These are phyloP conservation scores for Corchorus capsularis DNA, from an alignment of 345 rosid genomes.

Conservation along the genomic window DNA sequence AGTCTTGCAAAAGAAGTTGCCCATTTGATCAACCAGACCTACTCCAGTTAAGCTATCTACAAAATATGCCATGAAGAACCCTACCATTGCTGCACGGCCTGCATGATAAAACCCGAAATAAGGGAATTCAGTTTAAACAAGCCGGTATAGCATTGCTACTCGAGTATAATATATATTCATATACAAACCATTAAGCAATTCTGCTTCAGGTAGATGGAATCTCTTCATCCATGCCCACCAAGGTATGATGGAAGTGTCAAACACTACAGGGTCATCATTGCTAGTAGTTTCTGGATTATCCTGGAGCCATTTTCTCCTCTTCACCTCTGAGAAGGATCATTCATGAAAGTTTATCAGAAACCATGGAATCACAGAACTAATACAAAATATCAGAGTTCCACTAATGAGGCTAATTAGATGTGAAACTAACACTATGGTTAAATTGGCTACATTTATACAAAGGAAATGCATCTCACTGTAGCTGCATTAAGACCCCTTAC, in stretches of 20 bases:
- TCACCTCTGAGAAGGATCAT: slow-evolving; percentile 65
- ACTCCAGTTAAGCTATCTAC: slow-evolving; percentile 95
- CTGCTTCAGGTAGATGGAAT: slow-evolving; percentile 93
- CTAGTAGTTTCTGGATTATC: slow-evolving; percentile 75
- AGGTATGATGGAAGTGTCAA: slow-evolving; percentile 83
- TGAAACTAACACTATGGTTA: background rate
- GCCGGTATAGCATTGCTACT: background rate
- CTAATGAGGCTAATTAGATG: background rate
- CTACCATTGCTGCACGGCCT: slow-evolving; percentile 98
- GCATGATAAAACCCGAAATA: slow-evolving; percentile 24
- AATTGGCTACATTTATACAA: too few species aligned
- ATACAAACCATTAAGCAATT: slow-evolving; percentile 74
- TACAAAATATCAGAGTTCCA: background rate
- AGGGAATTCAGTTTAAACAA: background rate
- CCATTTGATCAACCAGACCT: slow-evolving; percentile 97
- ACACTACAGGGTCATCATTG: slow-evolving; percentile 75
- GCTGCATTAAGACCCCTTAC: background rate
- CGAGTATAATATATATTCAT: background rate
- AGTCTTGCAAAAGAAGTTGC: slow-evolving; percentile 93
- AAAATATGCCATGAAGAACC: slow-evolving; percentile 97
- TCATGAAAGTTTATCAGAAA: background rate
- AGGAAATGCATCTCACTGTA: background rate
- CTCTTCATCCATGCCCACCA: slow-evolving; percentile 99
- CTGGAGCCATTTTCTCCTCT: slow-evolving; percentile 86
- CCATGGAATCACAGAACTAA: background rate